Evolutionary conservation across 192 early-diverging fungal species (phyloP).

Genomic region (Umbelopsis vinacea): DNA sequence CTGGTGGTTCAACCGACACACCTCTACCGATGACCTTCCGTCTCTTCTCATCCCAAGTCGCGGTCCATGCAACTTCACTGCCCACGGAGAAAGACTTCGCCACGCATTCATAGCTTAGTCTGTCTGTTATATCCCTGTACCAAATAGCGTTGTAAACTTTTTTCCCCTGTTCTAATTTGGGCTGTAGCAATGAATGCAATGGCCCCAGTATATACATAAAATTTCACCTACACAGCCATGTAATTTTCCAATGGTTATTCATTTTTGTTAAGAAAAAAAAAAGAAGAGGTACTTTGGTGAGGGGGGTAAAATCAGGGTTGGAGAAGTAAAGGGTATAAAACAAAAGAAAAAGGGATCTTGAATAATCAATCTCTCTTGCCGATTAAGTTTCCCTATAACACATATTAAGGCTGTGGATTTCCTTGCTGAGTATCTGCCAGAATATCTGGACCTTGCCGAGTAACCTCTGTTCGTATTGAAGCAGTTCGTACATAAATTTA

Average conservation of each 20-base stretch:
- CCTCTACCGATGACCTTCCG: neutral
- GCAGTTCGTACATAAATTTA: slow-evolving; percentile 65
- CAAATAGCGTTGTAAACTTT: neutral
- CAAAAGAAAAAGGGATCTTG: neutral
- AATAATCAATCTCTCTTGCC: neutral
- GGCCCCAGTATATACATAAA: too few relatives aligned
- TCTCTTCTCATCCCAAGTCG: neutral
- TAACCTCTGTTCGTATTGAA: slow-evolving; percentile 62
- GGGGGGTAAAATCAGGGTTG: neutral
- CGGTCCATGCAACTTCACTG: neutral
- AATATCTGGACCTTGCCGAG: slow-evolving; percentile 43
- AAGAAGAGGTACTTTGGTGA: neutral
- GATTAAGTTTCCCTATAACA: slow-evolving; percentile 50
- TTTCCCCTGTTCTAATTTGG: neutral
- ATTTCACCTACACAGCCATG: too few relatives aligned
- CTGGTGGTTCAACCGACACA: neutral
- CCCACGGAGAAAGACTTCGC: neutral
- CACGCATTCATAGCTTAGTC: neutral
- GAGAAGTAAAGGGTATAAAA: neutral
- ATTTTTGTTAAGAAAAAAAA: too few relatives aligned
- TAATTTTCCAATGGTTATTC: neutral
- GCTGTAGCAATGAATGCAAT: too few relatives aligned
- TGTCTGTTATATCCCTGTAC: neutral
- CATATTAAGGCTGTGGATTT: slow-evolving; percentile 61
- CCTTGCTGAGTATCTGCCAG: slow-evolving; percentile 55